These are phyloP conservation scores for Suillus spraguei DNA, from an alignment of 768 basidiomycete species.

Conservation along the genomic window DNA sequence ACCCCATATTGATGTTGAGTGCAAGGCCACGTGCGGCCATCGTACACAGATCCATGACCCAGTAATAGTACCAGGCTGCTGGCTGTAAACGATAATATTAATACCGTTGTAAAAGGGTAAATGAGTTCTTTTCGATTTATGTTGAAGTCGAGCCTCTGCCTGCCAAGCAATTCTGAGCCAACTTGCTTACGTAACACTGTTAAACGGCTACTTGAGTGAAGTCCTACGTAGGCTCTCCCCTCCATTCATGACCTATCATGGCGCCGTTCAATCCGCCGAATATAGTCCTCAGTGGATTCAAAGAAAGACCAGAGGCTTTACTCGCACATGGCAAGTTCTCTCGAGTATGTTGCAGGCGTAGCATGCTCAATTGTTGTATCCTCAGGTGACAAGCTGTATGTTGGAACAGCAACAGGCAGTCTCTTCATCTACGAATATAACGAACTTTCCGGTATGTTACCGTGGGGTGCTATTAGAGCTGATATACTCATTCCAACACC, in stretches of 20 bases:
- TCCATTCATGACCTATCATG: constrained; percentile 21
- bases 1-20: not conserved
- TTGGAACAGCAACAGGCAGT: constrained; percentile 61
- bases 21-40: not conserved
- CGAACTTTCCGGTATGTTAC: constrained; percentile 38
- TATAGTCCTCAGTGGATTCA: constrained; percentile 33
- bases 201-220: not conserved
- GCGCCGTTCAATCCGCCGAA: constrained; percentile 34
- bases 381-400: constrained; percentile 59
- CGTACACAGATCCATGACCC: not conserved
- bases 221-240: not conserved
- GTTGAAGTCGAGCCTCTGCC: too few relatives aligned
- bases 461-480: constrained; percentile 2
- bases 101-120: not conserved
- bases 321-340: constrained; percentile 28
- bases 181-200: too few relatives aligned
- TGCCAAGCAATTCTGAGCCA: too few relatives aligned
- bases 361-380: not conserved
- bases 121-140: too few relatives aligned
- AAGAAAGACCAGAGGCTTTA: constrained; percentile 39
- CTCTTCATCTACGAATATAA: constrained; percentile 54
- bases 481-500: not conserved
- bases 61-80: not conserved
- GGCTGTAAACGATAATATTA: not conserved
- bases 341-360: constrained; percentile 11